Evolutionary conservation across 225 moss, liverwort and hornwort genomes (phyloP).

Genomic region (Polytrichum commune): DNA sequence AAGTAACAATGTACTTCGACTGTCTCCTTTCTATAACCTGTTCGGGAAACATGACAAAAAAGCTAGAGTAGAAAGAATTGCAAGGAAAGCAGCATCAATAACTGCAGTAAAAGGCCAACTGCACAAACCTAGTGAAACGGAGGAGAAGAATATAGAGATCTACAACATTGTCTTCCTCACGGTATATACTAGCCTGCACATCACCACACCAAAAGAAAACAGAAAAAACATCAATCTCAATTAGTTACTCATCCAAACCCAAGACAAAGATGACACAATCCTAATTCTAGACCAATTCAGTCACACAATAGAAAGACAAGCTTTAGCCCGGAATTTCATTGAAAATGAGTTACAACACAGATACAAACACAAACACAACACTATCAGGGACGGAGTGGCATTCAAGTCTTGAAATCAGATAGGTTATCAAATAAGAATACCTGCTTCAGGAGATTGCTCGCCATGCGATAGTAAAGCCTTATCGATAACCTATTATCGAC

Average conservation of each 20-base stretch:
- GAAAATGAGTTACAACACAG: too few relatives aligned
- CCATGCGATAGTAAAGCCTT: conserved; percentile 73
- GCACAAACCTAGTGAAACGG: conserved; percentile 80
- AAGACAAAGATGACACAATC: too few relatives aligned
- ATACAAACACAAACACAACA: too few relatives aligned
- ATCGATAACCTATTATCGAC: conserved; percentile 78
- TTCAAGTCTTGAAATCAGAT: too few relatives aligned
- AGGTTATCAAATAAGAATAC: conserved; percentile 19
- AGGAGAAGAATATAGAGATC: conserved; percentile 83
- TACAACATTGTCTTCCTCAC: conserved; percentile 77
- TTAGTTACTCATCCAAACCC: conserved; percentile 3
- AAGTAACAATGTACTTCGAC: too few relatives aligned
- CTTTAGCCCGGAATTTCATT: too few relatives aligned
- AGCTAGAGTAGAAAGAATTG: neutral
- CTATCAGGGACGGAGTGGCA: too few relatives aligned
- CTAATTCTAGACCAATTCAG: too few relatives aligned
- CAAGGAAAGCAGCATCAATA: neutral
- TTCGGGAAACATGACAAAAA: too few relatives aligned
- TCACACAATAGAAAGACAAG: too few relatives aligned
- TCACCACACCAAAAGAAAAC: neutral
- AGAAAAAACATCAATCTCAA: neutral
- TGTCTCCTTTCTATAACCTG: too few relatives aligned
- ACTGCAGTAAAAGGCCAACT: neutral
- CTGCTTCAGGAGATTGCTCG: conserved; percentile 83
- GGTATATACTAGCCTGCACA: conserved; percentile 82